Base-by-base conservation (phyloP, 139 green algal species). In the Chlorella sp. region DNA sequence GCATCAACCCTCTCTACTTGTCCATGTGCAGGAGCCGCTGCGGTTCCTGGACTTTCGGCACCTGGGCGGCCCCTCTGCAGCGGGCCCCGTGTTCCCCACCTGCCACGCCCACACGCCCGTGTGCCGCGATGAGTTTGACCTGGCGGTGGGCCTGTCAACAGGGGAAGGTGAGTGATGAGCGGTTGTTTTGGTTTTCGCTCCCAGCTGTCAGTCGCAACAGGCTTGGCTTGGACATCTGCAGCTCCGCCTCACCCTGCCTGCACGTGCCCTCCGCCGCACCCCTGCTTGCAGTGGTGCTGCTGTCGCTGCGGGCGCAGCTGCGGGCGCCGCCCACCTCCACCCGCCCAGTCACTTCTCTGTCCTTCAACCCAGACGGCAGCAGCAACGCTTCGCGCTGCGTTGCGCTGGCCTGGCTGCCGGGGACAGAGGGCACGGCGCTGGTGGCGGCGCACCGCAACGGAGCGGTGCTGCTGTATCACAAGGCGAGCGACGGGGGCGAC, bases 131-230 rank as follows among this genome's bases (percentile, higher is more conserved):
- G 90, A 89, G 6, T 72, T 88, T 3, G 94, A 97, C 73, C 56
- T 95, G 26, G 80, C 96, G 0, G 89, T 97, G 2, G 94, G 94
- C 15, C 74, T 96, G 9, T 85, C 80, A 17, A 94, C 92, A 34
- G 94, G 94, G 15, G 84, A 93, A 81, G 91, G 94, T 96, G 73
- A 16, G 44, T 51, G 6, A 9, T 51, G 44, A n/a, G n/a, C n/a
- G n/a, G n/a, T n/a, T n/a, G n/a, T n/a, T n/a, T n/a, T n/a, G n/a
- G n/a, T n/a, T n/a, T n/a, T n/a, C n/a, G n/a, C n/a, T n/a, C n/a
- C n/a, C n/a, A n/a, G n/a, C n/a, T n/a, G n/a, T n/a, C n/a, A n/a
- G n/a, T n/a, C n/a, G n/a, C n/a, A n/a, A n/a, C n/a, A n/a, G n/a
- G n/a, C n/a, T n/a, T n/a, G n/a, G n/a, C n/a, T n/a, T n/a, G n/a